A percentile compares a stretch with the other conserved stretches of the same genome.
phyloP scores from a whole-genome alignment of 2,329 filamentous ascomycete genomes.

The Zasmidium angulare region DNA sequence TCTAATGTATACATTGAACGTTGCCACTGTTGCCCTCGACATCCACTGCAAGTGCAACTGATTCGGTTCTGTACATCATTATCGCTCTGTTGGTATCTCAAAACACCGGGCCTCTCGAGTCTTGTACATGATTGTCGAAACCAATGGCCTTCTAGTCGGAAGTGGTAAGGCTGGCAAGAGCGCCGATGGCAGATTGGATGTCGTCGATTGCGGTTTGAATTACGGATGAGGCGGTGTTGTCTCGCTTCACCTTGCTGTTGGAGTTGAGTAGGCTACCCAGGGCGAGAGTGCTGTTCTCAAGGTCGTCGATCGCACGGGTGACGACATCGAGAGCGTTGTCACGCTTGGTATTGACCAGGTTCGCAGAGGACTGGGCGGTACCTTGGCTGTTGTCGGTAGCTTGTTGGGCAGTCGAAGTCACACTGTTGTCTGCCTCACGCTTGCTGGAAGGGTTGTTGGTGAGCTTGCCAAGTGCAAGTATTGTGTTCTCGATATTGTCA shows the following conservation, averaged over 20 bases:
- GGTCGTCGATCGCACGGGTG: not conserved
- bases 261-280: not conserved
- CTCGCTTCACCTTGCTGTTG: not conserved
- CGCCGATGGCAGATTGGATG: not conserved
- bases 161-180: not conserved
- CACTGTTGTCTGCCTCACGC: not conserved
- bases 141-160: not conserved
- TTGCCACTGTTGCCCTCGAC: too few species aligned
- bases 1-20: too few species aligned
- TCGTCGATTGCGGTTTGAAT: not conserved
- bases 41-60: too few species aligned
- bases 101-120: not conserved
- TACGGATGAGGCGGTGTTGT: not conserved
- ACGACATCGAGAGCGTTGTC: not conserved
- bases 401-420: too few species aligned
- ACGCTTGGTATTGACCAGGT: not conserved
- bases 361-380: too few species aligned
- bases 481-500: not conserved
- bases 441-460: not conserved
- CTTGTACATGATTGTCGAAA: not conserved
- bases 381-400: too few species aligned
- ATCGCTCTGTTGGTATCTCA: not conserved
- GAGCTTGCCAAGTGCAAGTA: not conserved
- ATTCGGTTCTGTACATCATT: too few species aligned
- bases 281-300: too few species aligned